A percentile compares a stretch with the other conserved stretches of the same genome.
Evolutionary conservation across 768 basidiomycete genomes (phyloP).

Genomic region (Mycena maculata): DNA sequence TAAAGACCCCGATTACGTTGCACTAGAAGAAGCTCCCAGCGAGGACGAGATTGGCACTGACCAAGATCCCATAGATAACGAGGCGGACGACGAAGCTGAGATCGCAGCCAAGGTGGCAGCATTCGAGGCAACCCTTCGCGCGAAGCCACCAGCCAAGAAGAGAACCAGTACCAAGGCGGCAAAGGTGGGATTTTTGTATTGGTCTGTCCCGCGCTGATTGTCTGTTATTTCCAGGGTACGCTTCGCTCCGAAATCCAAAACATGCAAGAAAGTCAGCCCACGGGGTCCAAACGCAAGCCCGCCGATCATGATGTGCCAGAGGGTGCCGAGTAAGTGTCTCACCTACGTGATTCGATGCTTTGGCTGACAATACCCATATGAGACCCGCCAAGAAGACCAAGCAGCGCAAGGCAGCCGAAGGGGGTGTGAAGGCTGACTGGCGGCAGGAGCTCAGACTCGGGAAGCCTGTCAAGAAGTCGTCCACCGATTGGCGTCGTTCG

Average conservation of each 20-base stretch:
- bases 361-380: neutral
- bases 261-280: neutral
- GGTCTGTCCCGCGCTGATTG: neutral
- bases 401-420: neutral
- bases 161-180: neutral
- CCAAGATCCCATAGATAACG: no score
- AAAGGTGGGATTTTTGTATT: neutral
- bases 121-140: no score
- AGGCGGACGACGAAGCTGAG: no score
- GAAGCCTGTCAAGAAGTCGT: slow-evolving; percentile 11
- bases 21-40: no score
- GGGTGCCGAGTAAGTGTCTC: neutral
- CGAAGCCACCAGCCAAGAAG: neutral
- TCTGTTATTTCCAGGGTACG: neutral
- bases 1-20: no score
- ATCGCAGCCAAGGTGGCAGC: no score
- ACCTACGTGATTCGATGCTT: no score
- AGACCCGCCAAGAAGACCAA: neutral
- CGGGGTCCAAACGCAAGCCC: neutral
- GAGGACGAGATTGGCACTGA: no score
- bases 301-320: neutral
- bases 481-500: neutral
- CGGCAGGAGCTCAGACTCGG: neutral
- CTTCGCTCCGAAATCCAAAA: neutral
- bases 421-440: slow-evolving; percentile 1